Percentiles rank a stretch among this genome's conserved stretches.
Evolutionary conservation across 2,329 filamentous ascomycete species (phyloP).

Genomic region (Aspergillus latus): DNA sequence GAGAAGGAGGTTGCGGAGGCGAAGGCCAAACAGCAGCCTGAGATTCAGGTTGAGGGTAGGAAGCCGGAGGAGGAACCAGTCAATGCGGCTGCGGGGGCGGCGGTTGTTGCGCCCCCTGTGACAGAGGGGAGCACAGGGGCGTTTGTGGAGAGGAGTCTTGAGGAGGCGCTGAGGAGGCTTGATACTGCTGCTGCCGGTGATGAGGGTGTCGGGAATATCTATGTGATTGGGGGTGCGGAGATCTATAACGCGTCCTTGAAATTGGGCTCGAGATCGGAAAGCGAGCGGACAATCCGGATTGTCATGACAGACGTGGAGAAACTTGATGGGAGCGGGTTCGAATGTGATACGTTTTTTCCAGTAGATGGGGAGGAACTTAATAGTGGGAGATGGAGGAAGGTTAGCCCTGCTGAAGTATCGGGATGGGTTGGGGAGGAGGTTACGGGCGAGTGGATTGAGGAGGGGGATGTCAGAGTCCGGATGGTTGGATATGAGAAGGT

Average conservation of each 20-base stretch:
- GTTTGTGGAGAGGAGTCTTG: constrained; percentile 59
- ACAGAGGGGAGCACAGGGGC: constrained; percentile 31
- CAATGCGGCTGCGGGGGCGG: constrained; percentile 6
- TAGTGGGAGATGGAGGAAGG: constrained; percentile 35
- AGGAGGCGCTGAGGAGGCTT: constrained; percentile 53
- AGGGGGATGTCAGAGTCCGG: constrained; percentile 52
- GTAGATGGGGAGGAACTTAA: constrained; percentile 34
- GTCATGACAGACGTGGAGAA: constrained; percentile 44
- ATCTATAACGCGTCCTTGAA: constrained; percentile 73
- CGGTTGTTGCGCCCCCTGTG: constrained; percentile 7
- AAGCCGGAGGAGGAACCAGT: neutral
- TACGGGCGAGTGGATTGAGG: constrained; percentile 45
- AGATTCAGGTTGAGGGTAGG: constrained; percentile 10
- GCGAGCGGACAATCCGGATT: constrained; percentile 30
- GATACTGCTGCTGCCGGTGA: constrained; percentile 24
- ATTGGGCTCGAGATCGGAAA: constrained; percentile 9
- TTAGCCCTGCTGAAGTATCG: constrained; percentile 34
- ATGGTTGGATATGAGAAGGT: constrained; percentile 47
- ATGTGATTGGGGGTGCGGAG: constrained; percentile 86
- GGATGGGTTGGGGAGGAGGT: constrained; percentile 47
- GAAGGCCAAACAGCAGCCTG: constrained; percentile 6
- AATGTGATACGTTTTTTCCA: constrained; percentile 53
- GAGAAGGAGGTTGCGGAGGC: constrained; percentile 8
- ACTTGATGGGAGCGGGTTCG: constrained; percentile 34
- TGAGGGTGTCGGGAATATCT: constrained; percentile 59